Base-by-base conservation (phyloP, 495 filamentous ascomycete genomes). In the Penicillium silybi region DNA sequence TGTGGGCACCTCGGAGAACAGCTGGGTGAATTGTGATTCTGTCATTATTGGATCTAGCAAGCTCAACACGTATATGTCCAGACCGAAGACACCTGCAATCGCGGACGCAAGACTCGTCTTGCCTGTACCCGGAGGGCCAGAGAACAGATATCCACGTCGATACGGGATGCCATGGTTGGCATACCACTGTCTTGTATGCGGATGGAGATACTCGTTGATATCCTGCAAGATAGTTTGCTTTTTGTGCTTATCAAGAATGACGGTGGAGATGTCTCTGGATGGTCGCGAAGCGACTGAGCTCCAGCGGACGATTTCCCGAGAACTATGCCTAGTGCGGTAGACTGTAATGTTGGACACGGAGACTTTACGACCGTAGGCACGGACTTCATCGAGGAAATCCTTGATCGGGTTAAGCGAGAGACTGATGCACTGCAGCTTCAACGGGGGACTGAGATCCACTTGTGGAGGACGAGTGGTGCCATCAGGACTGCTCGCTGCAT, bases 211-310 rank as follows among this genome's bases (percentile, higher is more conserved):
- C 6, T 48, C 37, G 17, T 53, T 15, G 23, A 56, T 46, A 48
- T 64, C 57, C 19, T 49, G 27, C 2, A 63, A 7, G 13, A 63
- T 26, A 3, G 10, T 10, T 3, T 46, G 25, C 38, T 64, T 64
- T 63, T 89, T 80, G 29, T 73, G 64, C 23, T 79, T 74, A 50
- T 93, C 89, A 13, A 96, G 73, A 2, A 92, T 83, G 0, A 95
- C 89, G 0, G 90, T 95, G 4, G 80, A 77, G 29, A 32, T 32
- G 6, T 87, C 83, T 40, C 89, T 69, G 1, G 83, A 81, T 0
- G 86, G 86, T 18, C 86, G 34, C 9, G 48, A 53, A 34, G 57
- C 52, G 35, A 66, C 53, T 13, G 42, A 47, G 11, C 32, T 53
- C 63, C 63, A 64, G 16, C 53, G 60, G 18, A 57, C 25, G 26